A percentile compares a stretch with the other conserved stretches of the same genome.
phyloP scores from a whole-genome alignment of 176 grass and related monocot species.

The Oryza brachyantha region DNA sequence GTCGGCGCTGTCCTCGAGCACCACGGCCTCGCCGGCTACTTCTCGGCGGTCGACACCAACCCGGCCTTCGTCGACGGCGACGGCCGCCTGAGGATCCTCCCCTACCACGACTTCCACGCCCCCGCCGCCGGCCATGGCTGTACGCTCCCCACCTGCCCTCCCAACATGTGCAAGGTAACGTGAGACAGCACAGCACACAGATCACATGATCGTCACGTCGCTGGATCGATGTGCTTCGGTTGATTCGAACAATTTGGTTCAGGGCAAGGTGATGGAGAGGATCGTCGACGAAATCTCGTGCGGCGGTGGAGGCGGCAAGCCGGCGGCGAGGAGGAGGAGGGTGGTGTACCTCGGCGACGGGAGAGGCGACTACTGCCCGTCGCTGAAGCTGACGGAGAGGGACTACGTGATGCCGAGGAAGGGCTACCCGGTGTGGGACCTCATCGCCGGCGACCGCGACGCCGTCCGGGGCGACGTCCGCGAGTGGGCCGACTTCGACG shows the following conservation, averaged over 20 bases:
- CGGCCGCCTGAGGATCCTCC: slow-evolving; percentile 58
- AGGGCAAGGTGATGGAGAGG: slow-evolving; percentile 70
- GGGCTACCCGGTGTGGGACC: slow-evolving; percentile 70
- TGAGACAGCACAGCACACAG: too few species aligned
- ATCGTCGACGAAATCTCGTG: slow-evolving; percentile 27
- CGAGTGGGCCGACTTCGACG: slow-evolving; percentile 52
- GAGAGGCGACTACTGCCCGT: slow-evolving; percentile 79
- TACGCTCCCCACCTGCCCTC: slow-evolving; percentile 59
- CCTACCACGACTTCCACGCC: slow-evolving; percentile 52
- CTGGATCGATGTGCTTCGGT: too few species aligned
- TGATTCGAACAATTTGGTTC: background rate
- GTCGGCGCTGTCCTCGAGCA: slow-evolving; percentile 63
- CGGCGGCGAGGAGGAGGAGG: slow-evolving; percentile 33
- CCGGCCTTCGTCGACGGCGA: slow-evolving; percentile 54
- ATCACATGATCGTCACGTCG: background rate
- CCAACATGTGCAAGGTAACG: slow-evolving; percentile 95
- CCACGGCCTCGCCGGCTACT: slow-evolving; percentile 65
- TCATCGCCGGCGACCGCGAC: slow-evolving; percentile 38
- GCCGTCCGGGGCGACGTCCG: slow-evolving; percentile 44
- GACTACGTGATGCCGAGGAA: slow-evolving; percentile 78
- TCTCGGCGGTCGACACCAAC: slow-evolving; percentile 73
- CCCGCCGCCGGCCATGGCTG: slow-evolving; percentile 48
- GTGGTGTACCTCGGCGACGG: slow-evolving; percentile 84
- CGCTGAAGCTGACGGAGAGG: slow-evolving; percentile 44
- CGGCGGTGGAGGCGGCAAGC: background rate